phyloP scores from a whole-genome alignment of 257 asterid species.

The Solanum chmielewskii region DNA sequence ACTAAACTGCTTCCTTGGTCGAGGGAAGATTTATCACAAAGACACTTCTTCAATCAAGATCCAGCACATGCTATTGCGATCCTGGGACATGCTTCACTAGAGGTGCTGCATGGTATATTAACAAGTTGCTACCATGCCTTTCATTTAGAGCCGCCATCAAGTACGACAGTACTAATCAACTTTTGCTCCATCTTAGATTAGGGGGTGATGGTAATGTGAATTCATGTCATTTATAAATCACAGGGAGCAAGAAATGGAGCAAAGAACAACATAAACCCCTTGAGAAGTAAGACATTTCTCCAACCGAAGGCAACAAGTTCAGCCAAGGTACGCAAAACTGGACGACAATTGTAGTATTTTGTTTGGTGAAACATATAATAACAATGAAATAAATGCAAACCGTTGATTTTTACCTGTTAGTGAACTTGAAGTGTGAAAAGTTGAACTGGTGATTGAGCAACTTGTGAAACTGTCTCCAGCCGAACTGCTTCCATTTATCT shows the following conservation, averaged over 20 bases:
- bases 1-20: neutral
- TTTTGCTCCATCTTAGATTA: neutral
- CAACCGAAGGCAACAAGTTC: neutral
- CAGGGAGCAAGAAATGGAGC: neutral
- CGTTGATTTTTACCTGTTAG: constrained; percentile 25
- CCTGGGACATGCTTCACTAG: neutral
- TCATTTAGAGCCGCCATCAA: neutral
- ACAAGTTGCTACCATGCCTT: neutral
- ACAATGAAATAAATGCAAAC: too few species aligned
- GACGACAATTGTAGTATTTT: neutral
- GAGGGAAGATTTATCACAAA: neutral
- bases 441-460: constrained; percentile 31
- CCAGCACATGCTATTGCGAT: neutral
- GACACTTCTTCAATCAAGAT: neutral
- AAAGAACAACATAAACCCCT: neutral
- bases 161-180: neutral
- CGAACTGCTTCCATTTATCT: constrained; percentile 27
- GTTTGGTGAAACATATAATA: neutral
- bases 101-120: neutral
- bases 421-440: constrained; percentile 30
- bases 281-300: neutral
- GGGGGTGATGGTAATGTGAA: neutral
- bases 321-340: neutral
- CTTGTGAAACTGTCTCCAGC: constrained; percentile 44
- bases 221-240: neutral